Conservation (phyloP, 352 stramenopile species). For the Phytophthora litchii region DNA sequence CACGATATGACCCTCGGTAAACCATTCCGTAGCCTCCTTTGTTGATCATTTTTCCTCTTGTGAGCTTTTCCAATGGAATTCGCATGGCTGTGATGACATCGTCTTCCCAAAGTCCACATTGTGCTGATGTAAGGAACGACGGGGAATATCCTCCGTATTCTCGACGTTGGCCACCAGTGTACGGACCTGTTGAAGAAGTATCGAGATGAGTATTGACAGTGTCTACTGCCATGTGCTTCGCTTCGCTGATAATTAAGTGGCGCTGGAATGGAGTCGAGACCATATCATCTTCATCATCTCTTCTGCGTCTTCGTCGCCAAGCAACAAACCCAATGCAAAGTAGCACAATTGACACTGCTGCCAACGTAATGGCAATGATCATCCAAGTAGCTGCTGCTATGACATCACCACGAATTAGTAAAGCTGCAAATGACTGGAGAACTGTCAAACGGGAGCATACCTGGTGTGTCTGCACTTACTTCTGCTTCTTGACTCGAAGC, state of each 20-base stretch:
- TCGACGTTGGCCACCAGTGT: conserved; percentile 13
- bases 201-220: conserved; percentile 29
- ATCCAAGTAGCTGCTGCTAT: conserved; percentile 12
- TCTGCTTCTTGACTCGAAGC: conserved; percentile 18
- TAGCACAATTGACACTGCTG: conserved; percentile 13
- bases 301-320: conserved; percentile 13
- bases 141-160: conserved; percentile 10
- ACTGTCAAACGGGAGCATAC: conserved; percentile 1
- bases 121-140: conserved; percentile 19
- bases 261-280: conserved; percentile 7
- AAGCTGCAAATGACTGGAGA: neutral
- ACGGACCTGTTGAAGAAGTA: conserved; percentile 31
- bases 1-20: conserved; percentile 44
- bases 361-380: conserved; percentile 23
- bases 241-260: conserved; percentile 16
- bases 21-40: conserved; percentile 58
- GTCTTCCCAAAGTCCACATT: conserved; percentile 38
- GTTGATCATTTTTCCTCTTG: conserved; percentile 24
- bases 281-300: neutral
- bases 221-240: conserved; percentile 18
- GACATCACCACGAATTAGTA: neutral
- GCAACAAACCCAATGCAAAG: conserved; percentile 14
- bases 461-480: neutral
- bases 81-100: conserved; percentile 41
- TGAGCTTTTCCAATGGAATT: conserved; percentile 43